Evolutionary conservation across 1,284 basidiomycete genomes (phyloP), one percentile per base, ranked within the genome.

Genomic region (Austroboletus niveus): DNA sequence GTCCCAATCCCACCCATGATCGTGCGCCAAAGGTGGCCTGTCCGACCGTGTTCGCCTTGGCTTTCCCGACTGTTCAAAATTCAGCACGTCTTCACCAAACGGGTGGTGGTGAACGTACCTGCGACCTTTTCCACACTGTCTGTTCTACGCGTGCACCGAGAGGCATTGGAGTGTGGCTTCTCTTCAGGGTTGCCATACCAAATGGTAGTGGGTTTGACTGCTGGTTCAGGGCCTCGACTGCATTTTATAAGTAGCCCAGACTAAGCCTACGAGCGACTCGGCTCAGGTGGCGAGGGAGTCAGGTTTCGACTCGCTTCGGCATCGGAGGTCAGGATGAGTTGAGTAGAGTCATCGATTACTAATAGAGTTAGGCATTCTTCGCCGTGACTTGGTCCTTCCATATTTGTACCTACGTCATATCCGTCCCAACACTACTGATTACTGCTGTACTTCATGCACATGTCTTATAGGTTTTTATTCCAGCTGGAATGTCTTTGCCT

Each of bases 1-100:
- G 10, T 66, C 62, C 62, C 57, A 66, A 35, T 66, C 58, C 62
- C 62, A 62, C 32, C 53, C 62, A 10, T 43, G 45, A 34, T 63
- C 62, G 12, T 59, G 31, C 15, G n/a, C 42, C 45, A 66, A 50
- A 1, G 44, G 12, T 11, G 64, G 61, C 36, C 51, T 58, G 7
- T 56, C 42, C 14, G 15, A 38, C 45, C 52, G 51, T 15, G 24
- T 45, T 8, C 45, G 54, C n/a, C 39, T 61, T 27, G 62, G 64
- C 41, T 46, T 59, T 45, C 62, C 62, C 14, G 14, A 8, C 64
- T 62, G 39, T 9, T 10, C 10, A 12, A 17, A 17, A 1, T 10
- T 36, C 14, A 36, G 8, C 15, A 36, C 35, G 8, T 36, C 14
- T 36, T 8, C 30, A 11, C 30, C 30, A 31, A 11, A 31, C 1